Percentiles rank a stretch among this genome's conserved stretches.
These are phyloP conservation scores for Hapsidospora chrysogenum DNA, from an alignment of 495 filamentous ascomycete genomes.

Conservation along the genomic window DNA sequence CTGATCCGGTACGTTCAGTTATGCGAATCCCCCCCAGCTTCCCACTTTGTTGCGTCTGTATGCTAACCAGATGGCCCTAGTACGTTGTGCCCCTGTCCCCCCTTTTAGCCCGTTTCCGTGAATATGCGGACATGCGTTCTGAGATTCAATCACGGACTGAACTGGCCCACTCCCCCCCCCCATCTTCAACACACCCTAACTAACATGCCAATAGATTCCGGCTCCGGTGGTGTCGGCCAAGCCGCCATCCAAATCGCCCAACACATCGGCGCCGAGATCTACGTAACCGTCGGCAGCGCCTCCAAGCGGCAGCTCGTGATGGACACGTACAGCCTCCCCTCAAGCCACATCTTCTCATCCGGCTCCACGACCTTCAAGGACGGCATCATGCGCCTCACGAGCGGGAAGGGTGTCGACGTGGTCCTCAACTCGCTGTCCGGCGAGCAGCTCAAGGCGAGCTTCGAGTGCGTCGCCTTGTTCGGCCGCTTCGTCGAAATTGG, in stretches of 20 bases:
- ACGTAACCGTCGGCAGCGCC: constrained; percentile 33
- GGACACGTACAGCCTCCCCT: constrained; percentile 28
- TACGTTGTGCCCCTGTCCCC: no score
- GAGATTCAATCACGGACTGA: no score
- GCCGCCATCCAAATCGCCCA: constrained; percentile 40
- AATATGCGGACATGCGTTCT: no score
- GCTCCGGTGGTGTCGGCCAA: constrained; percentile 42
- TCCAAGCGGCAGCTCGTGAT: constrained; percentile 35
- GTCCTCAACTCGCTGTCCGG: constrained; percentile 41
- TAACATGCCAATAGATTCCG: no score
- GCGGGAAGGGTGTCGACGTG: constrained; percentile 33
- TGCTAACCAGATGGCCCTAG: no score
- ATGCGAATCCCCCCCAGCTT: no score
- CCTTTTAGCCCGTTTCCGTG: no score
- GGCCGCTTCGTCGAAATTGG: constrained; percentile 29
- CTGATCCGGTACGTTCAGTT: no score
- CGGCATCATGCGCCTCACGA: constrained; percentile 29
- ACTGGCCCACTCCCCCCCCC: no score
- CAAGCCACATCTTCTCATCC: constrained; percentile 38
- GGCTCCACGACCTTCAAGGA: constrained; percentile 24
- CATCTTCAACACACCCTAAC: no score
- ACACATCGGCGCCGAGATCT: constrained; percentile 38
- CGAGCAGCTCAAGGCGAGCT: constrained; percentile 23
- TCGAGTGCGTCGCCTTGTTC: constrained; percentile 28
- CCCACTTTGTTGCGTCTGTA: no score